A percentile compares a stretch with the other conserved stretches of the same genome.
Conservation (phyloP, 169 alveolate genomes). For the Plasmodium falciparum region DNA sequence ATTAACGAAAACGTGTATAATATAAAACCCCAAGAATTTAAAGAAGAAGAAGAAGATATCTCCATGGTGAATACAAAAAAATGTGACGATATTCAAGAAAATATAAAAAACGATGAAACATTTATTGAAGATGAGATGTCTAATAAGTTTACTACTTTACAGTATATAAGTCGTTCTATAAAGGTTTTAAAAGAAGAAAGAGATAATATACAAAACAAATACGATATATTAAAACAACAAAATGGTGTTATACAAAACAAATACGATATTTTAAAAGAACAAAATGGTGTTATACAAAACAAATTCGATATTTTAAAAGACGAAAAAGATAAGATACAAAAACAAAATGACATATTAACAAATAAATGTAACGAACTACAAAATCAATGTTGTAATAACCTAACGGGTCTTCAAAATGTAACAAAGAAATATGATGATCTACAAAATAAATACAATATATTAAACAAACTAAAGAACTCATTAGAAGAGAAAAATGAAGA, state of each 20-base stretch:
- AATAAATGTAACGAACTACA: neutral
- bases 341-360: neutral
- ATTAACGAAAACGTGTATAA: neutral
- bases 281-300: neutral
- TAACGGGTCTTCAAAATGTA: no score
- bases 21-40: neutral
- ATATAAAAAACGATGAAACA: neutral
- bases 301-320: neutral
- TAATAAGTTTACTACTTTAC: neutral
- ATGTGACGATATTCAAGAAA: neutral
- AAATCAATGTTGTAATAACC: neutral
- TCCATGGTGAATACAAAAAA: neutral
- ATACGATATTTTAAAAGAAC: neutral
- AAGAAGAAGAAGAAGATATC: neutral
- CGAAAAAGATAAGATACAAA: neutral
- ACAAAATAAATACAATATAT: no score
- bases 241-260: neutral
- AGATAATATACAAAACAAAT: neutral
- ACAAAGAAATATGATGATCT: no score
- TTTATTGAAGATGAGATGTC: neutral
- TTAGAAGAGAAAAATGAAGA: neutral
- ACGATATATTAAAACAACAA: neutral
- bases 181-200: neutral
- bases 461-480: neutral
- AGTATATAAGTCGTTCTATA: neutral